Base-by-base conservation (phyloP, 306 rosid species). In the Fragaria nilgerrensis region DNA sequence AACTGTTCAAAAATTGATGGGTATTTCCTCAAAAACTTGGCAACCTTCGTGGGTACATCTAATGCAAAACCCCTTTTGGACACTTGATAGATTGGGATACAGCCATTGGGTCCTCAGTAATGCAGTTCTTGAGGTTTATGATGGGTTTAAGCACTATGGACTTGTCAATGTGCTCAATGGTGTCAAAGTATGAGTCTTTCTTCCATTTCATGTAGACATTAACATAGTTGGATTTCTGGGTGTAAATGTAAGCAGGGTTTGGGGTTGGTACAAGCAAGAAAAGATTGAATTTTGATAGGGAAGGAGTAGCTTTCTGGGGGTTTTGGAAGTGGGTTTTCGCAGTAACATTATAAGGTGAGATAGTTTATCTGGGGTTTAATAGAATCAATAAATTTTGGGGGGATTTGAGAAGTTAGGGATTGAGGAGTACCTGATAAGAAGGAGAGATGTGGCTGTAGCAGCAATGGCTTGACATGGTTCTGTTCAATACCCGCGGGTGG, bases 161-260 rank as follows among this genome's bases (percentile, higher is more conserved):
- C 62, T 77, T 81, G 83, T 86, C 88, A 79, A 94, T 88, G 65
- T 90, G 92, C 68, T 92, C 92, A 43, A 94, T 80, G 14, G 89
- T 82, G 68, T 94, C 97, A 77, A 85, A 92, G 79, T 84, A 90
- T 1, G 87, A 70, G 68, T 94, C 98, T 74, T 92, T 87, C 84
- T 92, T 94, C 96, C 98, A 92, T 77, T 90, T 88, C 98, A 92
- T 92, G 79, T 89, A 92, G 56, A 94, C 96, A 84, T 94, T 85
- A 36, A 94, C 98, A 45, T 92, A 94, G 84, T 72, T 73, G 66
- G 56, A 77, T 22, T 79, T 84, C 80, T 82, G 94, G 71, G 82
- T 71, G 82, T 81, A 78, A 9, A 58, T 22, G 75, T 76, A 61
- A 68, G 93, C 86, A 79, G 72, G 80, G 53, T 73, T 9, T 76